Base-by-base conservation (phyloP, 805 yeast genomes). In the Cyberlindnera mycetangii region DNA sequence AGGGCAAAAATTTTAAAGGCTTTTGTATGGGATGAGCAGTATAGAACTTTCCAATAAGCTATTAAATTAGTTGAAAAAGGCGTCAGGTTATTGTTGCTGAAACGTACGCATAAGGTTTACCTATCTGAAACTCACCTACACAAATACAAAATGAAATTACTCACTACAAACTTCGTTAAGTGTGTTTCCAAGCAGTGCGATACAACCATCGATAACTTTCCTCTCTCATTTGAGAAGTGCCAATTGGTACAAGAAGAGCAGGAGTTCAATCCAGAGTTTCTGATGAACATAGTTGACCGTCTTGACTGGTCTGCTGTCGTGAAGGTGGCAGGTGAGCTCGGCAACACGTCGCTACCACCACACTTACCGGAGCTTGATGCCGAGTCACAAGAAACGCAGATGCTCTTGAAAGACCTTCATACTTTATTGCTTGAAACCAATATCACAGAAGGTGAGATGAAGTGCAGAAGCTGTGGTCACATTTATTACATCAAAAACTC, bases 121-220 rank as follows among this genome's bases (percentile, higher is more conserved):
- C 32, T 11, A 6, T 31, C 18, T 16, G 8, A 32, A 32, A n/a
- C n/a, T 6, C 12, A 17, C 8, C n/a, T 5, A 18, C 17, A 32
- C 14, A 22, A 22, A 24, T 3, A 31, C 32, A 19, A 15, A 30
- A 92, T 92, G 99, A 92, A 93, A 69, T 81, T 92, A 58, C 70
- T 93, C 21, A 92, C 99, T n/a, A 87, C 97, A 11, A 93, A 93
- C 66, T 93, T 93, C 66, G 95, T 93, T 50, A 89, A 85, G 62
- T 93, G 99, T 67, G 89, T 98, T 0, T 85, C 89, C 49, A 83
- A 84, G 59, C 58, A 81, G 2, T 93, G 99, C 61, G 89, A 83
- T 36, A 68, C 80, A 12, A 76, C 92, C 6, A 76, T 78, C 12
- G 78, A 80, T 6, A 79, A 95, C 16, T 93, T 89, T 61, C 99